These are phyloP conservation scores for Crucibulum laeve DNA, from an alignment of 768 basidiomycete species.

Conservation along the genomic window DNA sequence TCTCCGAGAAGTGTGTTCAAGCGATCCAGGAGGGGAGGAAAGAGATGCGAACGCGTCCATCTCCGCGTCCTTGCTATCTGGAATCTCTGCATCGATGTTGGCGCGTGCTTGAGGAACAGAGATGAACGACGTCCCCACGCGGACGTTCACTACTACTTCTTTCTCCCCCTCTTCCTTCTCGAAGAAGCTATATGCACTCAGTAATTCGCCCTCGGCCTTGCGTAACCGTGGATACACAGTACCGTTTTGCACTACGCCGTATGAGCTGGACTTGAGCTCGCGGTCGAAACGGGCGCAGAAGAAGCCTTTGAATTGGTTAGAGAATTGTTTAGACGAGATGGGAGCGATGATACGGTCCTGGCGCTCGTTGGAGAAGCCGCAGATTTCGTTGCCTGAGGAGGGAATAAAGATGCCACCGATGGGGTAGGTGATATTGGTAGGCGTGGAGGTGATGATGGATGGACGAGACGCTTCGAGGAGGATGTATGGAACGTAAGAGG, in stretches of 20 bases:
- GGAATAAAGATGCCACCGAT: constrained; percentile 46
- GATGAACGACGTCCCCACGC: constrained; percentile 73
- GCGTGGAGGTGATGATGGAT: constrained; percentile 51
- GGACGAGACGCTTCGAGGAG: constrained; percentile 65
- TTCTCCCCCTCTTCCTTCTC: constrained; percentile 3
- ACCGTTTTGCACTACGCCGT: constrained; percentile 47
- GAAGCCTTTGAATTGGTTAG: constrained; percentile 46
- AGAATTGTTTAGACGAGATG: constrained; percentile 28
- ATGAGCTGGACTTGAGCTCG: constrained; percentile 26
- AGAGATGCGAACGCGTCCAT: too few species aligned
- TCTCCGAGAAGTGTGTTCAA: constrained; percentile 46
- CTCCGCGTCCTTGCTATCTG: constrained; percentile 11
- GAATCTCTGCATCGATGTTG: constrained; percentile 39
- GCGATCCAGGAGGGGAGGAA: constrained; percentile 13
- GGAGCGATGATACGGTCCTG: constrained; percentile 72
- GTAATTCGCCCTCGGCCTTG: constrained; percentile 33
- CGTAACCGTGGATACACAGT: constrained; percentile 23
- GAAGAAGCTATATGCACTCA: constrained; percentile 53
- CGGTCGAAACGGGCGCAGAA: constrained; percentile 58
- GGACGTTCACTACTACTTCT: constrained; percentile 9
- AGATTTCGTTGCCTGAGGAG: constrained; percentile 33
- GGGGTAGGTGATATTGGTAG: constrained; percentile 47
- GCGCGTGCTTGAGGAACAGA: constrained; percentile 59
- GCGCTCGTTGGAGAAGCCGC: constrained; percentile 60
- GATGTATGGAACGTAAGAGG: constrained; percentile 43